Base-by-base conservation (phyloP, 1,284 basidiomycete species). In the Tremellales sp. region DNA sequence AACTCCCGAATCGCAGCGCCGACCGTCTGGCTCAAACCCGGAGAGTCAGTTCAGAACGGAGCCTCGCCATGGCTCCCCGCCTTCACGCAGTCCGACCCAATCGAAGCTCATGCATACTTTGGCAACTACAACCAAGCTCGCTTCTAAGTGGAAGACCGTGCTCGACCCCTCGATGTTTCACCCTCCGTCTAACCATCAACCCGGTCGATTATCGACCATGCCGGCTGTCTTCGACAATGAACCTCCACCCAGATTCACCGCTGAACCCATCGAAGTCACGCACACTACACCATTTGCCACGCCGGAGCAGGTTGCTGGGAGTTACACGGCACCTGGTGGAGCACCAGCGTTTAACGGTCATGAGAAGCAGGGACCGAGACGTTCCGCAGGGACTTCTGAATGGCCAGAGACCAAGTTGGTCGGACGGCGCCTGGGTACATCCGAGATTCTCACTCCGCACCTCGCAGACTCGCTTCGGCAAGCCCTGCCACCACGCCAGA, bases 401-500 rank as follows among this genome's bases (percentile, higher is more conserved):
- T 77, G 58, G 56, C 46, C 52, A 1, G 46, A 54, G 8, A 62
- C 67, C 0, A 44, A 19, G 8, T 72, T 87, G 21, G 56, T 70
- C 0, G 85, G 81, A 10, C 72, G 81, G 58, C 79, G 73, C 43
- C 77, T 82, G 35, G 71, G 70, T 3, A 90, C 87, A 0, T 62
- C 63, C 0, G 73, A 75, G 0, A 80, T 91, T 3, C 64, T 91
- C 44, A 40, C 39, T 21, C 39, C 39, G 21, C 35, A 35, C n/a
- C 21, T 15, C 40, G 12, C 7, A 15, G 17, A 12, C 4, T 42
- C 91, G 88, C 74, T 92, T 8, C 82, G 86, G 0, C 73, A 81
- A 0, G 77, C 83, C 53, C 76, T 97, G 1, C 89, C 94, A 0
- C 83, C 90, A 0, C 80, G 96, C 15, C 80, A 85, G 15, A 84